Percentiles rank a stretch among this genome's conserved stretches.
Conservation (phyloP, 1,284 basidiomycete genomes). For the Marasmius sp. region DNA sequence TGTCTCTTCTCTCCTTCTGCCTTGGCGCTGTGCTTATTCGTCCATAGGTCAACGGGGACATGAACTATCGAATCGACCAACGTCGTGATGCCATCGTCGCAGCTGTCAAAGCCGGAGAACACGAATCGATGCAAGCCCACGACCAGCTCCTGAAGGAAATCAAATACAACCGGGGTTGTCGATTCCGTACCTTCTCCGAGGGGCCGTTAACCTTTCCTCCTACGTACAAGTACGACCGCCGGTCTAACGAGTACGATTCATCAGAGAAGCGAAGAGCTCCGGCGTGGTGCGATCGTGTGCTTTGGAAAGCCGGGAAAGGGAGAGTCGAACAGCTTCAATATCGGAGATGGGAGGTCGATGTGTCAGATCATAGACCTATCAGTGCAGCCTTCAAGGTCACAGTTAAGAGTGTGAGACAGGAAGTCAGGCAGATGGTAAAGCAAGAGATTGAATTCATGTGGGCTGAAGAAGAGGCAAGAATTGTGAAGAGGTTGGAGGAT, state of each 20-base stretch:
- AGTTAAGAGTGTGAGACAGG: constrained; percentile 70
- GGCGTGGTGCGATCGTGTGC: constrained; percentile 94
- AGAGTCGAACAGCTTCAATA: constrained; percentile 69
- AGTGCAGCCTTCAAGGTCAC: constrained; percentile 75
- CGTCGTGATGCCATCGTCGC: constrained; percentile 79
- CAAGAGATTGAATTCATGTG: constrained; percentile 57
- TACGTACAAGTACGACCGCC: constrained; percentile 95
- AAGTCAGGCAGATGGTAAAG: constrained; percentile 56
- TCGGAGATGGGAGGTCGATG: constrained; percentile 77
- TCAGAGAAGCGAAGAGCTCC: constrained; percentile 88
- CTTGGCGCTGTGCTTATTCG: neutral
- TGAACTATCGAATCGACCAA: constrained; percentile 95
- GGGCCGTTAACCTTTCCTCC: constrained; percentile 82
- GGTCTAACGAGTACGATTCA: constrained; percentile 79
- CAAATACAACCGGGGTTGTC: constrained; percentile 81
- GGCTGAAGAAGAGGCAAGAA: constrained; percentile 53
- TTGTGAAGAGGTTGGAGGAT: constrained; percentile 49
- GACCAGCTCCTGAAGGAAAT: constrained; percentile 94
- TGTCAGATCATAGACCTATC: constrained; percentile 86
- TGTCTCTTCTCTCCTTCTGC: constrained; percentile 32
- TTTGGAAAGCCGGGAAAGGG: constrained; percentile 70
- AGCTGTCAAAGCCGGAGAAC: constrained; percentile 65
- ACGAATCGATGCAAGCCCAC: constrained; percentile 65
- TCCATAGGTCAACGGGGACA: constrained; percentile 70
- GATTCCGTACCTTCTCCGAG: constrained; percentile 82